phyloP scores from a whole-genome alignment of 129 eudicot genomes.

The Escallonia herrerae region DNA sequence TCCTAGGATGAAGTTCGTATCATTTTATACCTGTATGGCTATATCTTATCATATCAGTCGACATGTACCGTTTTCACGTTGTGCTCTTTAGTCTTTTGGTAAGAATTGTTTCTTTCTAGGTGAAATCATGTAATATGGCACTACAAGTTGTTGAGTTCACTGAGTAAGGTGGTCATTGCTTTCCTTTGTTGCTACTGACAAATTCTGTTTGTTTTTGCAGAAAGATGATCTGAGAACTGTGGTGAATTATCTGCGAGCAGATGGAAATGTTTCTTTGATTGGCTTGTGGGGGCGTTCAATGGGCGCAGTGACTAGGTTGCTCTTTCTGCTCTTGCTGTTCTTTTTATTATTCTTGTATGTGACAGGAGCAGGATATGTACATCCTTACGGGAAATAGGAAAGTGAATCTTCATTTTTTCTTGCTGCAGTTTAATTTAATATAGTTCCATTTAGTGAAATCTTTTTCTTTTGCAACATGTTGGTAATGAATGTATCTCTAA shows the following conservation, averaged over 20 bases:
- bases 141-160: background rate
- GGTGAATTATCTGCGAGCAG: conserved; percentile 72
- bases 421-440: too few relatives aligned
- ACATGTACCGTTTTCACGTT: too few relatives aligned
- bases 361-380: background rate
- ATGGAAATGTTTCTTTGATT: conserved; percentile 83
- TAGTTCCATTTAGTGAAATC: too few relatives aligned
- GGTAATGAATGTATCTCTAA: too few relatives aligned
- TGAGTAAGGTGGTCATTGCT: background rate
- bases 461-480: too few relatives aligned
- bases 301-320: conserved; percentile 97
- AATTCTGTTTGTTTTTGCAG: conserved; percentile 38
- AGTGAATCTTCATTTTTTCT: too few relatives aligned
- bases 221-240: conserved; percentile 87
- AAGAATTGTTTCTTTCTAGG: background rate
- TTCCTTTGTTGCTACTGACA: background rate
- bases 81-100: too few relatives aligned
- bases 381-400: background rate
- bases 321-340: background rate
- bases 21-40: too few relatives aligned
- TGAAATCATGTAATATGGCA: background rate
- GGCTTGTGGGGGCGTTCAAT: conserved; percentile 99
- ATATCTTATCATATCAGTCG: too few relatives aligned
- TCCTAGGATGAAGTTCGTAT: too few relatives aligned
- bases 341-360: background rate